Evolutionary conservation across 768 basidiomycete species (phyloP).

Genomic region (Phallus indusiatus): DNA sequence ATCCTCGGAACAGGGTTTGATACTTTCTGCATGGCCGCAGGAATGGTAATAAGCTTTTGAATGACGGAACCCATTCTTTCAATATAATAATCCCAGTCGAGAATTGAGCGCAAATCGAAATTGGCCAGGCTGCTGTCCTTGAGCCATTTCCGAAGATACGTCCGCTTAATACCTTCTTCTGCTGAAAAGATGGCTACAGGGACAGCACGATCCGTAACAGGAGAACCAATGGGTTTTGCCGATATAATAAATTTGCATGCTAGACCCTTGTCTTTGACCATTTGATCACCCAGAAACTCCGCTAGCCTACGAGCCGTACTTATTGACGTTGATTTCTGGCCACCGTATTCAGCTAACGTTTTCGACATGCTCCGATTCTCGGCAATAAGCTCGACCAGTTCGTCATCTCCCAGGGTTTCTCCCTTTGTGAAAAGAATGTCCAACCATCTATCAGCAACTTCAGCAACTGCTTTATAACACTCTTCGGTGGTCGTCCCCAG

Average conservation of each 20-base stretch:
- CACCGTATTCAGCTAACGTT: conserved; percentile 91
- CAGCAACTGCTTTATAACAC: conserved; percentile 89
- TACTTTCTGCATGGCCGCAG: conserved; percentile 96
- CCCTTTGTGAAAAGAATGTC: conserved; percentile 88
- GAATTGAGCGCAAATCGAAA: conserved; percentile 87
- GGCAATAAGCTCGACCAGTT: conserved; percentile 94
- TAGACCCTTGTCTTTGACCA: conserved; percentile 99
- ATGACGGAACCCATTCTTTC: conserved; percentile 96
- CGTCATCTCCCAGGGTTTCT: conserved; percentile 78
- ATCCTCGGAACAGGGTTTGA: conserved; percentile 93
- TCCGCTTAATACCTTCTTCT: conserved; percentile 81
- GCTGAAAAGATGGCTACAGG: conserved; percentile 98
- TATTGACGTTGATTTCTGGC: conserved; percentile 97
- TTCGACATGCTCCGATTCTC: conserved; percentile 98
- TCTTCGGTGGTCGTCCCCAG: conserved; percentile 89
- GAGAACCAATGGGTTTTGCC: conserved; percentile 81
- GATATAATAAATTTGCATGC: conserved; percentile 99
- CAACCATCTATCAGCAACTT: conserved; percentile 93
- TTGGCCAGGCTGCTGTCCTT: conserved; percentile 81
- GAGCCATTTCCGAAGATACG: conserved; percentile 91
- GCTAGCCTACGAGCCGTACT: conserved; percentile 91
- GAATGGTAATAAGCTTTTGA: conserved; percentile 98
- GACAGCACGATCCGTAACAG: conserved; percentile 94
- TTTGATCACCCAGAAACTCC: conserved; percentile 94
- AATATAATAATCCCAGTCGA: conserved; percentile 99